Evolutionary conservation across 31 red algal genomes (phyloP).

Genomic region (Endocladia muricata): DNA sequence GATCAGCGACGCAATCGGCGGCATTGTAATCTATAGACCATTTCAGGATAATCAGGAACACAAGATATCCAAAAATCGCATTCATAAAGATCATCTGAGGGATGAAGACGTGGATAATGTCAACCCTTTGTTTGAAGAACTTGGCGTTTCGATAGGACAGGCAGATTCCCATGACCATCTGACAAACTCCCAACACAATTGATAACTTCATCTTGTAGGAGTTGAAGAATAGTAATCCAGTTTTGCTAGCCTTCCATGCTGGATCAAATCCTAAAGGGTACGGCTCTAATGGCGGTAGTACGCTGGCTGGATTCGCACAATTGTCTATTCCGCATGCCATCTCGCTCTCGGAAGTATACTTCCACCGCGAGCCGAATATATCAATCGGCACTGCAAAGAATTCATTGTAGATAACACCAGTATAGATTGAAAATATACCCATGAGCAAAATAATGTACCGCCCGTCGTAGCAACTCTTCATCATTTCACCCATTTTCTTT

Average conservation of each 20-base stretch:
- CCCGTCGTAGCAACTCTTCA: conserved; percentile 83
- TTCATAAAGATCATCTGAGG: conserved; percentile 92
- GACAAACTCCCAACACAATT: conserved; percentile 90
- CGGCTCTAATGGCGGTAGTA: conserved; percentile 63
- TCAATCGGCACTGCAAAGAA: conserved; percentile 92
- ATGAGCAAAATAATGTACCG: conserved; percentile 95
- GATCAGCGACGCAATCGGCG: conserved; percentile 47
- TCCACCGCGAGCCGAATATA: conserved; percentile 94
- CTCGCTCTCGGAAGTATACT: conserved; percentile 58
- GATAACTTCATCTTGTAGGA: conserved; percentile 99
- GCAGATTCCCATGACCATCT: conserved; percentile 94
- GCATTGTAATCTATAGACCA: conserved; percentile 85
- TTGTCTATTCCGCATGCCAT: conserved; percentile 97
- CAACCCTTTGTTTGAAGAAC: conserved; percentile 83
- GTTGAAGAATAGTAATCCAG: conserved; percentile 89
- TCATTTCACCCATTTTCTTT: conserved; percentile 77
- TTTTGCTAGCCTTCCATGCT: conserved; percentile 83
- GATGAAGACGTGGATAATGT: conserved; percentile 88
- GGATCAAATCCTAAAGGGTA: conserved; percentile 99
- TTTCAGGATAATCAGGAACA: conserved; percentile 88
- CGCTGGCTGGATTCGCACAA: conserved; percentile 69
- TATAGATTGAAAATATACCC: conserved; percentile 98
- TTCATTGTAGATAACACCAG: conserved; percentile 98
- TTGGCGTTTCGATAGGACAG: conserved; percentile 84
- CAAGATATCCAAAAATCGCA: conserved; percentile 89